Conservation (phyloP, 768 basidiomycete species). For the Trametes cinnabarina region DNA sequence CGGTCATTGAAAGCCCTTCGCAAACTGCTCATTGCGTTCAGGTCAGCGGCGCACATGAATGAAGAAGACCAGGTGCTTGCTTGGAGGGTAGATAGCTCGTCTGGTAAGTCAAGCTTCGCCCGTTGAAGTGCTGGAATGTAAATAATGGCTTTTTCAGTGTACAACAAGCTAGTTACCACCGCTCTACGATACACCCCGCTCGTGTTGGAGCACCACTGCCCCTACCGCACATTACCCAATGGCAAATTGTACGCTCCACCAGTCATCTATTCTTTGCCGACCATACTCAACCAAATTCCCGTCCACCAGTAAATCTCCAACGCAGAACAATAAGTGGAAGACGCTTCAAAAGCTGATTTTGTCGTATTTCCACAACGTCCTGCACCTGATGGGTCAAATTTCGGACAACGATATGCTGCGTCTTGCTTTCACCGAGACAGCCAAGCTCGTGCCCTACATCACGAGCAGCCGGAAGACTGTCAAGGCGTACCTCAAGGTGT, state of each 20-base stretch:
- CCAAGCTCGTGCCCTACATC: slow-evolving; percentile 88
- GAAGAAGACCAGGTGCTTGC: slow-evolving; percentile 76
- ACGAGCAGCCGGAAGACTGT: slow-evolving; percentile 80
- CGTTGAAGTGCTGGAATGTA: background rate
- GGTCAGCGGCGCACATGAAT: slow-evolving; percentile 87
- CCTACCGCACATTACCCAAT: slow-evolving; percentile 75
- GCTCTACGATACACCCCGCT: slow-evolving; percentile 88
- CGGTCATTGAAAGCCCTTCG: slow-evolving; percentile 81
- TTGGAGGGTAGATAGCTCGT: slow-evolving; percentile 83
- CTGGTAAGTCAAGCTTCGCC: slow-evolving; percentile 45
- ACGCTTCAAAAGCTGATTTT: slow-evolving; percentile 83
- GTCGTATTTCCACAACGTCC: slow-evolving; percentile 86
- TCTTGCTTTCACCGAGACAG: slow-evolving; percentile 77
- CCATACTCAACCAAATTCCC: background rate
- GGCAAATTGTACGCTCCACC: slow-evolving; percentile 75
- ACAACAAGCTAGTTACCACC: slow-evolving; percentile 87
- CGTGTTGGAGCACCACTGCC: slow-evolving; percentile 81
- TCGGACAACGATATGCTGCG: slow-evolving; percentile 63
- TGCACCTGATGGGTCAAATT: slow-evolving; percentile 75
- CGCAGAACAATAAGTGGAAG: slow-evolving; percentile 78
- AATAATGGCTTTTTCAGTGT: slow-evolving; percentile 53
- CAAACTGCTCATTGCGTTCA: slow-evolving; percentile 85
- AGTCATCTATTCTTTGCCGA: background rate
- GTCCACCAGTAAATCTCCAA: slow-evolving; percentile 69
- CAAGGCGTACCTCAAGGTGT: slow-evolving; percentile 83